Evolutionary conservation across 805 yeast genomes (phyloP), one percentile per base, ranked within the genome.

Genomic region (Wickerhamomyces bisporus): DNA sequence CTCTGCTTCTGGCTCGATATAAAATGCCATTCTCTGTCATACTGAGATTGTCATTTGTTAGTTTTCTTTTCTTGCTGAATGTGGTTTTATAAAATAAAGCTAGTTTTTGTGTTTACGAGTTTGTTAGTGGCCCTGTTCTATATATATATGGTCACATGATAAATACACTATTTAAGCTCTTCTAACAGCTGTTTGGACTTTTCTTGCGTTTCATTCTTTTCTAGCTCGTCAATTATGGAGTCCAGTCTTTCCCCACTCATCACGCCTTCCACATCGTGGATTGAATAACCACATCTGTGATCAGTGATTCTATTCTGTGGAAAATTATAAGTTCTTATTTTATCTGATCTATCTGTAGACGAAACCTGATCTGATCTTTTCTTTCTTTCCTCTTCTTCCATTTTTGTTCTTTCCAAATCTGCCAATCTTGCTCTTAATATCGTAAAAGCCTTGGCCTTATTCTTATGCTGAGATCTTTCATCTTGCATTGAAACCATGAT

Each of bases 281-380:
- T 48, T 0, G 89, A 77, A 50, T 62, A 77, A 3, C 89, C 88
- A 55, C 96, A 87, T 35, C 98, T 68, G 54, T 93, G 98, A 53
- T 93, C 98, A 0, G 98, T 89, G 34, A 93, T 75, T 49, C 98
- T 71, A 57, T 88, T 88, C 53, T 93, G 97, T 8, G 94, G 88
- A 50, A 73, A 91, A 53, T 93, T 93, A 59, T 93, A 93, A 0
- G 98, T 93, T 49, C 98, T 69, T 44, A 91, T 82, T 62, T 91
- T 93, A 55, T 93, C 98, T 3, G 94, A 79, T 39, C 98, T 71
- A 52, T 88, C 96, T 1, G 95, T 86, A 1, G 93, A 73, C 0
- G 86, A 70, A 4, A 93, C 98, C 58, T 89, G 98, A 35, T 79
- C 86, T 2, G 81, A 75, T 41, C 98, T 67, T 39, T 78, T 72